Base-by-base conservation (phyloP, 164 flowering plant species). In the Vitis vinifera region DNA sequence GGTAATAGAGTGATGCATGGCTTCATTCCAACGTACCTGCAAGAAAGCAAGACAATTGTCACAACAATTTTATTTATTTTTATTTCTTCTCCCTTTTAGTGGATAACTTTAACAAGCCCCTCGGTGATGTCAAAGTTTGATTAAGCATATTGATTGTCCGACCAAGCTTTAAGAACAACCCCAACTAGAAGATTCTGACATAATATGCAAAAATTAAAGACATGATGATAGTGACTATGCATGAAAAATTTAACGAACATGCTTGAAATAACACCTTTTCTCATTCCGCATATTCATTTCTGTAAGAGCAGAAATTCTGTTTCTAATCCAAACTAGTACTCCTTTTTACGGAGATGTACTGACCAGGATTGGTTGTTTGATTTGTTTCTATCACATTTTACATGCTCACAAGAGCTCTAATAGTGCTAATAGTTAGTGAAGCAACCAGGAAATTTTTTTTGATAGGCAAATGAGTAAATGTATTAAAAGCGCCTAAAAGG, bases 1-100 rank as follows among this genome's bases (percentile, higher is more conserved):
- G 98, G 98, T 55, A 96, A 80, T 51, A 85, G 89, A 59, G 85
- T 79, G 71, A 96, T 96, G 76, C 99, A 96, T 59, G 97, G 79
- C 78, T 90, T 92, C 79, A 93, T 75, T 74, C 82, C 82, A 69
- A 81, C 86, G 78, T 93, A 91, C 98, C 99, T 96, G 65, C 68
- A 73, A 58, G 55, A 62, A 49, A 29, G n/a, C 11, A 58, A 19
- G 50, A 51, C 9, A 69, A 48, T 14, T 29, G 61, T 29, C 44
- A 55, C 13, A 15, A 29, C 11, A 14, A 29, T 56, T 66, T n/a
- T 44, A 50, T 10, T 31, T 3, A 15, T 31, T 11, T 12, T 15
- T 55, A 8, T 55, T 55, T 10, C 8, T 17, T 16, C 55, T 12
- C 4, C 27, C 27, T 1, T 23, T 23, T n/a, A 8, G 15, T 10